phyloP scores from a whole-genome alignment of 345 rosid genomes.

The Salix suchowensis region DNA sequence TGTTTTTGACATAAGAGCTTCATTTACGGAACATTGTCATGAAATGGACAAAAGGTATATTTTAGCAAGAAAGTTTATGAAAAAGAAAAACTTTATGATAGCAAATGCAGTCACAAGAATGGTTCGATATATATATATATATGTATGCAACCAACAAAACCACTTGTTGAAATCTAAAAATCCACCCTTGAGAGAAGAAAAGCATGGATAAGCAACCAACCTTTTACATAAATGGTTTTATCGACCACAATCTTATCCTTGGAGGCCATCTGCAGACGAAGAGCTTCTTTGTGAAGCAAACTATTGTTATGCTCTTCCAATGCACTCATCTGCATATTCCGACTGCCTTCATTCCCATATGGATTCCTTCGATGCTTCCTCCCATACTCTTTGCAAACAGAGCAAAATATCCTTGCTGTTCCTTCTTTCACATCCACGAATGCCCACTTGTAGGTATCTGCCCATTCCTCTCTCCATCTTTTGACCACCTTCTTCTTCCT shows the following conservation, averaged over 20 bases:
- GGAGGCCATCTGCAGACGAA: conserved; percentile 95
- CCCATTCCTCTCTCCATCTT: conserved; percentile 99
- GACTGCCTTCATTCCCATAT: conserved; percentile 97
- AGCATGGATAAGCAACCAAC: conserved; percentile 36
- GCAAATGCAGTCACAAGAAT: conserved; percentile 9
- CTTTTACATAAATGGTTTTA: conserved; percentile 86
- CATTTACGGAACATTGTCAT: conserved; percentile 34
- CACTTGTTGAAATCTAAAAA: neutral
- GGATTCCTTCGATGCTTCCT: conserved; percentile 97
- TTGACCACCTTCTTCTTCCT: conserved; percentile 97
- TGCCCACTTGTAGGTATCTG: conserved; percentile 99
- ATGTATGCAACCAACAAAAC: conserved; percentile 2
- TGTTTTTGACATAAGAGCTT: conserved; percentile 98
- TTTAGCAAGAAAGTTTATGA: neutral
- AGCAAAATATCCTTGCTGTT: conserved; percentile 93
- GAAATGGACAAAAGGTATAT: neutral
- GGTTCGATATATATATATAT: neutral
- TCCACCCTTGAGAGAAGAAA: neutral
- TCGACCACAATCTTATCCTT: conserved; percentile 87
- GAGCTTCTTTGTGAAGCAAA: conserved; percentile 98
- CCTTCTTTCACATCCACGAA: conserved; percentile 97
- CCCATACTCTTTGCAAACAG: conserved; percentile 94
- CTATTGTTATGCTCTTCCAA: conserved; percentile 97
- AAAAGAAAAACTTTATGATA: neutral
- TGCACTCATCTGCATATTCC: conserved; percentile 99